A percentile compares a stretch with the other conserved stretches of the same genome.
phyloP scores from a whole-genome alignment of 1,139 yeast species.

The Scheffersomyces quercinus region DNA sequence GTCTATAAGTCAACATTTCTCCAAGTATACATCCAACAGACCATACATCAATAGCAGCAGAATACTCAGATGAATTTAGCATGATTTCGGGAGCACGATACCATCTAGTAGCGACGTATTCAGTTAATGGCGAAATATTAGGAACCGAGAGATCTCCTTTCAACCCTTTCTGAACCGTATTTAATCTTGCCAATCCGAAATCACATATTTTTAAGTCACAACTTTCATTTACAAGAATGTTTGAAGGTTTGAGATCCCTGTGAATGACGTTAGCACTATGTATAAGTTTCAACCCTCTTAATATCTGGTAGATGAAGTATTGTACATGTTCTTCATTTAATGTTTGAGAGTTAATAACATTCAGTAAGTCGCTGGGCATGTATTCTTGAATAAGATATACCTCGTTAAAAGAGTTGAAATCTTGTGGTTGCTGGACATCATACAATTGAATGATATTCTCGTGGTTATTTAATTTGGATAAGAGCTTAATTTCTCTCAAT shows the following conservation, averaged over 20 bases:
- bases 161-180: constrained; percentile 18
- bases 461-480: constrained; percentile 37
- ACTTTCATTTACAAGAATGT: constrained; percentile 89
- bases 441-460: constrained; percentile 42
- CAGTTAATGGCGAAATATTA: constrained; percentile 53
- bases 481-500: constrained; percentile 40
- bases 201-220: constrained; percentile 97
- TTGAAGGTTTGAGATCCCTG: constrained; percentile 91
- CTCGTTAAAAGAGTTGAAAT: constrained; percentile 51
- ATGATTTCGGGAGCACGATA: constrained; percentile 79
- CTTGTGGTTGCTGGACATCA: constrained; percentile 40
- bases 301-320: constrained; percentile 79
- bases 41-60: constrained; percentile 77
- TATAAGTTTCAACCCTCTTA: constrained; percentile 90
- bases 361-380: constrained; percentile 69
- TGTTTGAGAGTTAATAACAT: constrained; percentile 53
- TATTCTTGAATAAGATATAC: constrained; percentile 71
- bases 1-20: constrained; percentile 59
- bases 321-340: constrained; percentile 68
- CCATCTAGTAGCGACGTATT: constrained; percentile 81
- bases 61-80: constrained; percentile 67
- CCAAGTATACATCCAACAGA: constrained; percentile 78
- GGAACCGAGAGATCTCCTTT: constrained; percentile 19
- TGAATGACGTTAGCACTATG: constrained; percentile 98
- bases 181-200: constrained; percentile 65